A percentile compares a stretch with the other conserved stretches of the same genome.
Conservation (phyloP, 768 basidiomycete species). For the Leccinum incarnatum region DNA sequence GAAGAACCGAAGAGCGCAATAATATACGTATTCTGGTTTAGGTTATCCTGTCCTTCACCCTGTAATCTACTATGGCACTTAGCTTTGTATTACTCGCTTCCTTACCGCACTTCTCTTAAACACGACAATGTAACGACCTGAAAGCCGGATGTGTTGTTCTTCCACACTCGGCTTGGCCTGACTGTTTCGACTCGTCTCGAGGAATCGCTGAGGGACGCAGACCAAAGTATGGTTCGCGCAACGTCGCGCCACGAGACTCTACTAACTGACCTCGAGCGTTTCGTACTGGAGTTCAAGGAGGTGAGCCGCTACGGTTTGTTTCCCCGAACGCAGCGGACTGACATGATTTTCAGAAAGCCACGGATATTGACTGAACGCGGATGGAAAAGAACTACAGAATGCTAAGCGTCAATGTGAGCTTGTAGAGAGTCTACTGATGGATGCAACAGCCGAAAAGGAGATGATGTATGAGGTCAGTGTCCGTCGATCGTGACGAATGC, state of each 20-base stretch:
- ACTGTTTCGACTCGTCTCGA: slow-evolving; percentile 38
- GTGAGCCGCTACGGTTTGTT: slow-evolving; percentile 36
- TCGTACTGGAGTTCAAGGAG: slow-evolving; percentile 55
- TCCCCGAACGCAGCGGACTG: not conserved
- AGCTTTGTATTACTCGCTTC: slow-evolving; percentile 49
- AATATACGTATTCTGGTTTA: slow-evolving; percentile 9
- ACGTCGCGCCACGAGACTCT: slow-evolving; percentile 53
- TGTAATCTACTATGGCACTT: slow-evolving; percentile 53
- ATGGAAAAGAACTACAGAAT: slow-evolving; percentile 57
- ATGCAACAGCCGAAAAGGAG: slow-evolving; percentile 83
- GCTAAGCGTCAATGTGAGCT: slow-evolving; percentile 73
- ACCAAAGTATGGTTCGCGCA: slow-evolving; percentile 52
- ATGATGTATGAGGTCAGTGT: slow-evolving; percentile 83
- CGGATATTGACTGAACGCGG: slow-evolving; percentile 59
- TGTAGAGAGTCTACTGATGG: slow-evolving; percentile 73
- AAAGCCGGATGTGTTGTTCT: slow-evolving; percentile 53
- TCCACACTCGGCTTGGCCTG: slow-evolving; percentile 63
- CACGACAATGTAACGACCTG: slow-evolving; percentile 29
- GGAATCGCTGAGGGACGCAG: slow-evolving; percentile 53
- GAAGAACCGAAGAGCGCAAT: not conserved
- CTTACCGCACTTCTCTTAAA: slow-evolving; percentile 36
- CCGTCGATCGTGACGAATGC: not conserved
- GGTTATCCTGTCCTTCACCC: slow-evolving; percentile 51
- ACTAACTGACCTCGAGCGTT: slow-evolving; percentile 45
- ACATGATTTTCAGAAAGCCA: slow-evolving; percentile 43